phyloP scores from a whole-genome alignment of 2,329 filamentous ascomycete species.

The Metarhizium anisopliae region DNA sequence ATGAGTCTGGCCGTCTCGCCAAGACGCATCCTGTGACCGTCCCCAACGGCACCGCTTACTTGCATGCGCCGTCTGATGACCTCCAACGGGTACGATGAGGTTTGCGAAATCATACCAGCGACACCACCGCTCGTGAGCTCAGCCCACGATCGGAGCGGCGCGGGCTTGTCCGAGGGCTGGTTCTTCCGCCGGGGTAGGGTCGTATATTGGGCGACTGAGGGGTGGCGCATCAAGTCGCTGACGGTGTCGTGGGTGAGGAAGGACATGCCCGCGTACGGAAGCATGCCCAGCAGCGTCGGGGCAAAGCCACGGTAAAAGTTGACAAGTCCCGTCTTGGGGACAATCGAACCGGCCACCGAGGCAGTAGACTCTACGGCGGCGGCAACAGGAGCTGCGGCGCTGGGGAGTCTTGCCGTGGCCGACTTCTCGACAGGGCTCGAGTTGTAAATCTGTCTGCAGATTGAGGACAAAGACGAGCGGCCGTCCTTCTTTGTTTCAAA shows the following conservation, averaged over 20 bases:
- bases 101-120: conserved; percentile 84
- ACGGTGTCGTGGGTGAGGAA: conserved; percentile 92
- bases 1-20: conserved; percentile 71
- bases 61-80: conserved; percentile 92
- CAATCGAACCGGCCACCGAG: conserved; percentile 33
- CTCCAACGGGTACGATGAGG: conserved; percentile 86
- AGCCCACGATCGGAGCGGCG: conserved; percentile 73
- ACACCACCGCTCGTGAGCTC: conserved; percentile 77
- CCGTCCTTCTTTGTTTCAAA: conserved; percentile 80
- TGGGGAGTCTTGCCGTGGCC: conserved; percentile 19
- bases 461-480: conserved; percentile 61
- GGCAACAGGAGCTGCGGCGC: conserved; percentile 17
- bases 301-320: conserved; percentile 97
- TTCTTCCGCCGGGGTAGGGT: conserved; percentile 56
- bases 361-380: conserved; percentile 33
- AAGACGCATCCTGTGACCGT: conserved; percentile 71
- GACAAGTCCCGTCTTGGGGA: conserved; percentile 57
- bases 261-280: conserved; percentile 91
- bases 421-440: conserved; percentile 48
- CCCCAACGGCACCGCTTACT: conserved; percentile 87
- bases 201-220: conserved; percentile 60
- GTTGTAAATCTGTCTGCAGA: conserved; percentile 79
- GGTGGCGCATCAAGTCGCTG: conserved; percentile 71
- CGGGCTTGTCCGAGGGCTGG: conserved; percentile 49
- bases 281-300: conserved; percentile 85